These are phyloP conservation scores for Stentor coeruleus DNA, from an alignment of 73 alveolate species.

Conservation along the genomic window DNA sequence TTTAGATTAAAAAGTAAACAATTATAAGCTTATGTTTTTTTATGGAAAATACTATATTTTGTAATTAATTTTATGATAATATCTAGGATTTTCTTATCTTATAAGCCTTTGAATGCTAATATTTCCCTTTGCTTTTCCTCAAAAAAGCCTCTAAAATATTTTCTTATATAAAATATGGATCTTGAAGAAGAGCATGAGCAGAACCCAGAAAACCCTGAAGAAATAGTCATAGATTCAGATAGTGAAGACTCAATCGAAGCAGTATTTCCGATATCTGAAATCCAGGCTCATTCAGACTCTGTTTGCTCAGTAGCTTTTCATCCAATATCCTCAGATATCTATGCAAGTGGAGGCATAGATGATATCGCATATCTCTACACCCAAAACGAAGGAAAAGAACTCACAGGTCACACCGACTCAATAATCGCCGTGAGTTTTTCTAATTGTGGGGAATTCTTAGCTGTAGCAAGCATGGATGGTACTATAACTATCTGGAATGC, in stretches of 20 bases:
- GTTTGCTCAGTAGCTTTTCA: slow-evolving; percentile 17
- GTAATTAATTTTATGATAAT: no score
- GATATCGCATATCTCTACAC: not conserved
- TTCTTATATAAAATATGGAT: no score
- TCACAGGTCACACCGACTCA: slow-evolving; percentile 17
- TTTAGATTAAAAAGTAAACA: no score
- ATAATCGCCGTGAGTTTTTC: not conserved
- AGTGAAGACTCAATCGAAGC: not conserved
- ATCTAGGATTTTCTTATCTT: no score
- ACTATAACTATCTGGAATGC: not conserved
- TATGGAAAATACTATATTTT: no score
- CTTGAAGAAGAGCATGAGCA: no score
- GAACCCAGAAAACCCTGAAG: no score
- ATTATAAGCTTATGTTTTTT: no score
- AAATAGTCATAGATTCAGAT: no score
- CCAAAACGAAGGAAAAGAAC: not conserved
- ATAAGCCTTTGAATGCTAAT: no score
- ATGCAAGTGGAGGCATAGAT: slow-evolving; percentile 3
- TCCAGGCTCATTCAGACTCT: slow-evolving; percentile 6
- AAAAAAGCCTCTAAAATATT: no score
- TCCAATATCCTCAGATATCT: not conserved
- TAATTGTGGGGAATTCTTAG: slow-evolving; percentile 1
- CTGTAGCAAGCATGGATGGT: slow-evolving; percentile 17
- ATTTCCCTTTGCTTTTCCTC: no score
- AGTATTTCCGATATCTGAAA: slow-evolving; percentile 5